Evolutionary conservation across 768 basidiomycete species (phyloP), one percentile per base, ranked within the genome.

Genomic region (Lentinula sp.): DNA sequence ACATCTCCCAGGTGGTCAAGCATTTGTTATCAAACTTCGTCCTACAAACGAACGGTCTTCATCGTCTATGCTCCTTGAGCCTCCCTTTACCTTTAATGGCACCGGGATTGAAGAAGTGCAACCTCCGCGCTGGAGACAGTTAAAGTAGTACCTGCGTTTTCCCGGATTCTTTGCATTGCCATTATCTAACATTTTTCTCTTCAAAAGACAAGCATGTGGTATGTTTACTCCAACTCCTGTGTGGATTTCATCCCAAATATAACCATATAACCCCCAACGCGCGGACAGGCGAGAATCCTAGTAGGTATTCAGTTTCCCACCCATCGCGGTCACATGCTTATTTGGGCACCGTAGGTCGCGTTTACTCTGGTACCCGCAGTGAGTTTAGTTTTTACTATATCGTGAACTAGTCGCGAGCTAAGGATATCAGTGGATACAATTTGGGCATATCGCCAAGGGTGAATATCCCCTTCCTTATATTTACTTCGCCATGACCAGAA

Each of bases 1-100:
- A 61, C 9, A 5, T 10, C 13, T 63, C 13, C 57, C 62, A 80
- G 90, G 89, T 54, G 92, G 92, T 9, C 91, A 93, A 69, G 91
- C 90, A 0, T 95, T 93, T 68, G 81, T 85, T 53, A 84, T 95
- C 67, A 95, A 95, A 71, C 73, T 90, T 16, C 81, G 93, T 42
- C 82, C 83, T 60, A 93, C 91, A 0, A 64, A 76, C 18, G 90
- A 91, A 64, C 81, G 86, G 36, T 86, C 89, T 0, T 81, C 90
- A 3, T 81, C 84, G 13, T 84, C 88, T 3, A 87, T 91, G 85
- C 73, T 92, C 5, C 74, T 95, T 23, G 93, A 95, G 64, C 86
- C 91, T 33, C 92, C 93, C 8, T 61, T 10, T 72, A 72, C 61
- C 64, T 70, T 51, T 42, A 82, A 86, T 66, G 72, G 70, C 28